Evolutionary conservation across 2,329 filamentous ascomycete species (phyloP).

Genomic region (Trichophyton schoenleinii): DNA sequence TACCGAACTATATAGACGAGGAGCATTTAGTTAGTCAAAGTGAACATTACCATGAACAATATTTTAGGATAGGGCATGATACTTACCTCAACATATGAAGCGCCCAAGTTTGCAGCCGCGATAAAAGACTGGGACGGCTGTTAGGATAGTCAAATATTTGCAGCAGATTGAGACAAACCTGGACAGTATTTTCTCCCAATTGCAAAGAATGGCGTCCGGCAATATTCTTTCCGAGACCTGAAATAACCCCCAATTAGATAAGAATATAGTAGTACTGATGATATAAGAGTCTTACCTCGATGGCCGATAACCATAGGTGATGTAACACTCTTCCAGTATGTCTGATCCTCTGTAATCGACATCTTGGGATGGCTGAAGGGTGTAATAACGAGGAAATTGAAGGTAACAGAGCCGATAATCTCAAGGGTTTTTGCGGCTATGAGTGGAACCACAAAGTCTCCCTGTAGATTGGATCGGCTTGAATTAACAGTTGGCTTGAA

Average conservation of each 20-base stretch:
- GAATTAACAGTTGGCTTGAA: constrained; percentile 72
- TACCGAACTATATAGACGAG: constrained; percentile 9
- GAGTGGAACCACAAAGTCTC: constrained; percentile 84
- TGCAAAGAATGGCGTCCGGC: constrained; percentile 75
- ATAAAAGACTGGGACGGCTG: constrained; percentile 61
- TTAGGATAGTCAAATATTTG: constrained; percentile 11
- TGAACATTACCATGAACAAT: not conserved
- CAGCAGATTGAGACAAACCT: constrained; percentile 22
- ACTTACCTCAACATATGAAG: constrained; percentile 52
- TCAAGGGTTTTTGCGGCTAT: constrained; percentile 70
- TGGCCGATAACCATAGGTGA: constrained; percentile 73
- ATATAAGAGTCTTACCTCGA: constrained; percentile 31
- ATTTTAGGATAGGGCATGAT: not conserved
- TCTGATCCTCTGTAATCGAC: constrained; percentile 78
- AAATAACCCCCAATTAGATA: not conserved
- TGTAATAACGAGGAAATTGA: constrained; percentile 91
- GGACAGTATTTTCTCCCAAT: constrained; percentile 88
- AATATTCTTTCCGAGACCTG: constrained; percentile 81
- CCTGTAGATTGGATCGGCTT: constrained; percentile 82
- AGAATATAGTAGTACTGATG: constrained; percentile 6
- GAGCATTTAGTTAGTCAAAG: not conserved
- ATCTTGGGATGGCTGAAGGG: constrained; percentile 91
- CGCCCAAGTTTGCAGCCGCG: constrained; percentile 84
- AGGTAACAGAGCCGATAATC: constrained; percentile 87
- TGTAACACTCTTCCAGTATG: constrained; percentile 88